Percentiles rank a stretch among this genome's conserved stretches.
phyloP scores from a whole-genome alignment of 306 rosid genomes.

The Delonix regia region DNA sequence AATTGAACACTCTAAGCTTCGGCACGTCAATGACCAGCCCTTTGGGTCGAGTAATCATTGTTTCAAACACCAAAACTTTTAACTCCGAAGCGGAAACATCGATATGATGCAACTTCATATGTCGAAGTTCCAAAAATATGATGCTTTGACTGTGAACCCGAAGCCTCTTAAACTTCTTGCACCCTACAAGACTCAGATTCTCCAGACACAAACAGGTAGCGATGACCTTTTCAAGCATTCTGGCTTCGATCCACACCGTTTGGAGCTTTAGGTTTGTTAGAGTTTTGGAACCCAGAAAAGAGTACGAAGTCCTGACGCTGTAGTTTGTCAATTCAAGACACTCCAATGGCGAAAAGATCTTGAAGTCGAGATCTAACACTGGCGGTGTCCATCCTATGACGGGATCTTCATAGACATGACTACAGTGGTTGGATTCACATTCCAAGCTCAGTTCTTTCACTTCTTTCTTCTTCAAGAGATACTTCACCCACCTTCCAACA shows the following conservation, averaged over 20 bases:
- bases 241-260: background rate
- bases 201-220: background rate
- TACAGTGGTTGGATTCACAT: background rate
- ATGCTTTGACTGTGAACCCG: background rate
- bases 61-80: background rate
- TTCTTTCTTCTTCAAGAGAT: background rate
- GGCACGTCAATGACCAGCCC: background rate
- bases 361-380: background rate
- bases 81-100: background rate
- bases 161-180: background rate
- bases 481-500: background rate
- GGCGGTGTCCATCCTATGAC: background rate
- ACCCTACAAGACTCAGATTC: background rate
- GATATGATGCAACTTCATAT: background rate
- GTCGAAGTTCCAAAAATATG: too few relatives aligned
- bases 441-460: background rate
- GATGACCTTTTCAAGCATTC: too few relatives aligned
- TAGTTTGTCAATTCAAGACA: background rate
- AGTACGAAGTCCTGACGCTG: too few relatives aligned
- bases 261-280: background rate
- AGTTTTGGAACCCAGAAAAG: background rate
- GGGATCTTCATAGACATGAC: background rate
- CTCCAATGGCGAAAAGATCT: background rate
- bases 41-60: background rate
- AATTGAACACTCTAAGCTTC: background rate